Evolutionary conservation across 108 stramenopile species (phyloP).

Genomic region (Chaetoceros tenuissimus): DNA sequence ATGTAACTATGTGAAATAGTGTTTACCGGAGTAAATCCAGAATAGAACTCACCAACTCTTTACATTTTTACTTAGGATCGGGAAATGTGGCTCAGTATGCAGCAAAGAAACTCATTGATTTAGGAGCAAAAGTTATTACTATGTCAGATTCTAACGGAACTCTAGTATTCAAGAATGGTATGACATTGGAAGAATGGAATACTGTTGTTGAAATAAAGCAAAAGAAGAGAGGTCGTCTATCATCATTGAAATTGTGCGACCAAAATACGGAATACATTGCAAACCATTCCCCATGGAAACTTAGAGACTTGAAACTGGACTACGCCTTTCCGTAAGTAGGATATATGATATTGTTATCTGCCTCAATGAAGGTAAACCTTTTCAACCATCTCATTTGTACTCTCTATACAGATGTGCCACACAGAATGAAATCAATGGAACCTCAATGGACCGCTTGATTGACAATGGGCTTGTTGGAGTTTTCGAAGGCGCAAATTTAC

Average conservation of each 20-base stretch:
- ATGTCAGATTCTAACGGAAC: constrained; percentile 84
- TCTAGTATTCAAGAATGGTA: constrained; percentile 48
- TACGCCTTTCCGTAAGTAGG: constrained; percentile 71
- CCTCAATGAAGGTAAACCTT: no score
- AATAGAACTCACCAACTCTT: no score
- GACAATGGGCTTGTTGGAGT: constrained; percentile 50
- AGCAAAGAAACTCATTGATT: constrained; percentile 41
- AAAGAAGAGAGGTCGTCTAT: constrained; percentile 40
- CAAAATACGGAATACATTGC: constrained; percentile 31
- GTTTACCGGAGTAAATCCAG: no score
- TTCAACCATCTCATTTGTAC: no score
- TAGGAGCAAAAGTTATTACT: constrained; percentile 75
- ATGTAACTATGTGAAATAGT: no score
- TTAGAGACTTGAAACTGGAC: constrained; percentile 31
- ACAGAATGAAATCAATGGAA: constrained; percentile 72
- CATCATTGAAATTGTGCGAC: constrained; percentile 18
- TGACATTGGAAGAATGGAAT: constrained; percentile 49
- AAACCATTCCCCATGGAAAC: constrained; percentile 33
- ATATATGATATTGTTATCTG: no score
- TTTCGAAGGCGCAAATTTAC: constrained; percentile 73
- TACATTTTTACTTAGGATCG: no score
- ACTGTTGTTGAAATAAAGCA: constrained; percentile 42
- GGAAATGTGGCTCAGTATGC: constrained; percentile 74
- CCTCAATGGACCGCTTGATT: constrained; percentile 35
- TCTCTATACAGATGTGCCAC: no score